Evolutionary conservation across 2,329 filamentous ascomycete genomes (phyloP).

Genomic region (Penicillium thymicola): DNA sequence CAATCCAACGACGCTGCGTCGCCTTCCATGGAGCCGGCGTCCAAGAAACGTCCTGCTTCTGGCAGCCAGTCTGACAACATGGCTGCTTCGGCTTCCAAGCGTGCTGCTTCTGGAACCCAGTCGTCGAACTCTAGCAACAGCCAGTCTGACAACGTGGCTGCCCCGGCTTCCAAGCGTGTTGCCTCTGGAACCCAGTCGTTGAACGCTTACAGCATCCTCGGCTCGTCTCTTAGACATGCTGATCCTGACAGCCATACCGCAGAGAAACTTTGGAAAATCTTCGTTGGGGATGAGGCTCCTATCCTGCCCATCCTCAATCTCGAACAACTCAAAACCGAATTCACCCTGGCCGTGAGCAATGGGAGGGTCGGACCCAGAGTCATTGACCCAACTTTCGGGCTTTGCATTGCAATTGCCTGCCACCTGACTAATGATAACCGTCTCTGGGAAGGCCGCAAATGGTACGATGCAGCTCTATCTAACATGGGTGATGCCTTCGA

Average conservation of each 20-base stretch:
- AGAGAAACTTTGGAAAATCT: background rate
- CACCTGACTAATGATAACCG: background rate
- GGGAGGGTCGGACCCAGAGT: background rate
- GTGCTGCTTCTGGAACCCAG: background rate
- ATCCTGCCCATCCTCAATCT: background rate
- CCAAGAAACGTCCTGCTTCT: background rate
- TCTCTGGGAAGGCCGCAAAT: background rate
- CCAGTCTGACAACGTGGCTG: background rate
- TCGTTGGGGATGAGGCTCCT: background rate
- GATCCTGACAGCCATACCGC: background rate
- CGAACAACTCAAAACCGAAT: background rate
- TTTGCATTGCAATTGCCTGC: background rate
- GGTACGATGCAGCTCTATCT: background rate
- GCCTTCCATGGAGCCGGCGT: background rate
- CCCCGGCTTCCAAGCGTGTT: background rate
- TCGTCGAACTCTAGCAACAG: accelerated
- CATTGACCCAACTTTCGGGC: background rate
- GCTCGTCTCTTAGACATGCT: background rate
- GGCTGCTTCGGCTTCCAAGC: background rate
- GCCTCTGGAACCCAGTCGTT: background rate
- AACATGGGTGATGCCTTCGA: background rate
- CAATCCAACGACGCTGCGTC: background rate
- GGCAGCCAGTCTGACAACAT: background rate
- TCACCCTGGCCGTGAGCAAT: background rate
- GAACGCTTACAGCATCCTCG: no score